Base-by-base conservation (phyloP, 2,329 filamentous ascomycete species). In the Pseudogymnoascus sp. region DNA sequence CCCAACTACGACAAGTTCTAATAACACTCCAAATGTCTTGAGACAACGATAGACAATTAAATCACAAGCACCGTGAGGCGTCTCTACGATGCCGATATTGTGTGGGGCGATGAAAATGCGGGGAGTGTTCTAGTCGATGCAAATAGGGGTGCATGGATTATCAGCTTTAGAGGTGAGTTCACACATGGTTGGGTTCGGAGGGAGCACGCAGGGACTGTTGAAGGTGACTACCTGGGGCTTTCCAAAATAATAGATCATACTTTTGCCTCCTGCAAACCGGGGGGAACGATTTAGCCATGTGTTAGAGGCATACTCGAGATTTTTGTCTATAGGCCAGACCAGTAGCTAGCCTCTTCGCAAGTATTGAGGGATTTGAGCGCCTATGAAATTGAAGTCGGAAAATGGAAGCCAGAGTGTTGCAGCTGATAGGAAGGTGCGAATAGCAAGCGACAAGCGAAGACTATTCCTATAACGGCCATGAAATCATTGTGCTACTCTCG, bases 161-260 rank as follows among this genome's bases (percentile, higher is more conserved):
- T 69, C 58, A 64, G 70, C 63, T 69, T 71, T 61, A 66, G 65
- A n/a, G 67, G 67, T 21, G 63, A 65, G 1, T 69, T 63, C 59
- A 67, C 65, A 11, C n/a, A 39, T 4, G 64, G 60, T 3, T 69
- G 17, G 24, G 66, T 67, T n/a, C 62, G 65, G n/a, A 60, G 31
- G 44, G 65, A 69, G 7, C 57, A 63, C 36, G 47, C 40, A 36
- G 64, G 63, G 11, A 69, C 66, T 17, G 60, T 64, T 24, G 66
- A 69, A 35, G 68, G 67, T 4, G 68, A 69, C 63, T 61, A 64
- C 37, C 63, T 64, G 60, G 66, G 64, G 4, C 50, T 68, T 37
- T 33, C 58, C 17, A 64, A 60, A 15, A 61, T 62, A 60, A 33
- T 61, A 7, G 59, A 62, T 37, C 54, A 37, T 64, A 29, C 8